A percentile compares a stretch with the other conserved stretches of the same genome.
phyloP scores from a whole-genome alignment of 1,284 basidiomycete genomes.

The Irpex sp. region DNA sequence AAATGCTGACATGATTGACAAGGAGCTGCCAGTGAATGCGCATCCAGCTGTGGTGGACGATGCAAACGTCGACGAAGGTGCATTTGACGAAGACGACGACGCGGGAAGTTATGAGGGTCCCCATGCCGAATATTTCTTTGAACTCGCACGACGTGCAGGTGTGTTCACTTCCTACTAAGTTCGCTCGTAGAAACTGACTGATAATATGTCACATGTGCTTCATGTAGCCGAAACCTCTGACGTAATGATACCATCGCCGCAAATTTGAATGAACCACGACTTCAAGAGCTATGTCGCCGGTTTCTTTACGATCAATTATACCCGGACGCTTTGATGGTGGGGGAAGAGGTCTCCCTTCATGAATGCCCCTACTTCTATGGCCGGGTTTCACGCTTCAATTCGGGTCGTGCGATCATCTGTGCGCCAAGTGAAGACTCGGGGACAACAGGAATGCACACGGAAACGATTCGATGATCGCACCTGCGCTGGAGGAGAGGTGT shows the following conservation, averaged over 20 bases:
- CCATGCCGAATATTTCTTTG: background rate
- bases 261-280: background rate
- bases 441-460: constrained; percentile 2
- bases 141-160: background rate
- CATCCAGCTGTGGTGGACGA: too few relatives aligned
- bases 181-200: too few relatives aligned
- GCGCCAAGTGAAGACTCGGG: constrained; percentile 25
- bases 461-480: background rate
- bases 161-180: too few relatives aligned
- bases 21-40: too few relatives aligned
- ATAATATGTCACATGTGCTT: too few relatives aligned
- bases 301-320: background rate
- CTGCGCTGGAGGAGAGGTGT: constrained; percentile 4
- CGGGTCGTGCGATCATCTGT: constrained; percentile 23
- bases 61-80: too few relatives aligned
- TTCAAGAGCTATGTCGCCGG: background rate
- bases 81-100: background rate
- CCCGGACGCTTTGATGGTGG: background rate
- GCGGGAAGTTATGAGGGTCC: background rate
- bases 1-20: too few relatives aligned
- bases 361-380: background rate
- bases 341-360: background rate
- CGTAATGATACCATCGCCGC: too few relatives aligned
- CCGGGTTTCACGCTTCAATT: constrained; percentile 24
- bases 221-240: too few relatives aligned